Evolutionary conservation across 805 yeast genomes (phyloP), one percentile per base, ranked within the genome.

Genomic region (Cyberlindnera mrakii): DNA sequence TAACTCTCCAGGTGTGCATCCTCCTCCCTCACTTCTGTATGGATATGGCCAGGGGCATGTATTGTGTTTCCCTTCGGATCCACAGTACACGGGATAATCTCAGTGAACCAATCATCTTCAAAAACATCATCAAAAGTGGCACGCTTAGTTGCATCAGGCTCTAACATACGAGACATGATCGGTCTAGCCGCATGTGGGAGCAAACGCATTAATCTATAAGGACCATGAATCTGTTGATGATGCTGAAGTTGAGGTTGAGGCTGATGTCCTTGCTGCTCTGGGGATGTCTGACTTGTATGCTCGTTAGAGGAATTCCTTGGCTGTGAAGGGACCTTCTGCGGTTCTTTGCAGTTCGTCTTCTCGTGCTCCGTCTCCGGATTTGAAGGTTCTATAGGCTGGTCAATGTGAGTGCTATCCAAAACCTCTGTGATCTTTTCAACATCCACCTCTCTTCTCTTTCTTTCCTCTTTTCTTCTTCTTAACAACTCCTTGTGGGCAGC

Each of bases 111-210:
- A 38, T 75, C 83, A 60, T 85, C 93, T 19, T 66, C 63, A 46
- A 80, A 66, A 9, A 85, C 74, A 29, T 83, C 89, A 27, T 74
- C 74, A 57, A 85, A 64, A 1, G 85, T 74, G 1, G 89, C 86
- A 55, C 95, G 72, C 45, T 72, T 66, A 1, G 45, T 44, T 10
- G 84, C 80, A 50, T 84, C 86, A 14, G 82, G 68, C 40, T 71
- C 71, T 23, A 85, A 63, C 80, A 85, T 83, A 45, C 65, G 71
- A 19, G 84, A 80, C 27, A 85, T 69, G 10, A 85, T 68, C 11
- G 91, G 93, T 62, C 95, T 74, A 14, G 93, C 69, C 7, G 91
- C 89, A 60, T 85, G 95, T 5, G 95, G 95, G 31, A 85, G 64
- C 40, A 85, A 66, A 64, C 95, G 75, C 82, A 85, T 77, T 50